Percentiles rank a stretch among this genome's conserved stretches.
Evolutionary conservation across 371 early-diverging fungal species (phyloP).

Genomic region (Mucor indicus): DNA sequence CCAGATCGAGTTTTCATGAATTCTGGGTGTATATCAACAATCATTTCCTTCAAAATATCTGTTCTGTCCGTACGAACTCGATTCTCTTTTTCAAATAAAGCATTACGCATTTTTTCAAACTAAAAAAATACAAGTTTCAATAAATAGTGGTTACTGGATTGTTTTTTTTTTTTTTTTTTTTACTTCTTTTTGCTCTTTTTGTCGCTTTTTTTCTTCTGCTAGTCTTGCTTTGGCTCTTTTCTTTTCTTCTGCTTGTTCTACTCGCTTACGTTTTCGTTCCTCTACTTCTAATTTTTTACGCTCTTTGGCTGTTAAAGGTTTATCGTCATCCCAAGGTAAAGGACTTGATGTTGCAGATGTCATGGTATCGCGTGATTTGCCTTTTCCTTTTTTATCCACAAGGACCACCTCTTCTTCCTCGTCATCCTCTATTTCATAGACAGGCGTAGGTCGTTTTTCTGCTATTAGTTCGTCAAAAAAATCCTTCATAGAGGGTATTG

Average conservation of each 20-base stretch:
- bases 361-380: not conserved
- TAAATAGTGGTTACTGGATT: not conserved
- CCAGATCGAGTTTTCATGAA: conserved; percentile 29
- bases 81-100: conserved; percentile 39
- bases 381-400: not conserved
- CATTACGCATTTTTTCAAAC: conserved; percentile 39
- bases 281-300: conserved; percentile 3
- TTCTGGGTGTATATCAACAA: conserved; percentile 42
- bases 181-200: conserved; percentile 17
- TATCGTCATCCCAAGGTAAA: not conserved
- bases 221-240: conserved; percentile 5
- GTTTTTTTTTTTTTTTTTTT: not conserved
- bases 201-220: conserved; percentile 22
- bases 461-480: conserved; percentile 15
- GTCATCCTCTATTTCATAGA: conserved; percentile 5
- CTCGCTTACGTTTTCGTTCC: conserved; percentile 20
- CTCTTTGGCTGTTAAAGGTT: conserved; percentile 1
- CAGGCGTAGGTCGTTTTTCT: not conserved
- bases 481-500: conserved; percentile 2
- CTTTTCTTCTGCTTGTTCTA: conserved; percentile 19
- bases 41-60: conserved; percentile 53
- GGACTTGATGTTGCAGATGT: conserved; percentile 5
- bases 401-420: not conserved
- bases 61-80: conserved; percentile 30
- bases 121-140: conserved; percentile 6